Conservation (phyloP, 192 early-diverging fungal species). For the Coemansia sp. region DNA sequence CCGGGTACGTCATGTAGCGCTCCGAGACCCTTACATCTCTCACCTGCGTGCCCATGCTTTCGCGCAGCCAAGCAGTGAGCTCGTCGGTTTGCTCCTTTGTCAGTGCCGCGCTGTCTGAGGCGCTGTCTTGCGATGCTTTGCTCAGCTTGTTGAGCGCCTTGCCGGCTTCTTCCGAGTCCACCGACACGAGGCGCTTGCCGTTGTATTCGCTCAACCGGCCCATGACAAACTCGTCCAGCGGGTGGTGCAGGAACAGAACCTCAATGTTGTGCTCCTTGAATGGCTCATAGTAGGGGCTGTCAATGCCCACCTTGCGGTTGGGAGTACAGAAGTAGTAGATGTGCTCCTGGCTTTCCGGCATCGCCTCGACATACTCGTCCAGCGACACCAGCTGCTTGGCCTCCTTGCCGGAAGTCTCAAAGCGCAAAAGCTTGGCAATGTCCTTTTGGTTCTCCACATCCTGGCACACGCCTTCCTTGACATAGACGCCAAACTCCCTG, state of each 20-base stretch:
- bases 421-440: constrained; percentile 81
- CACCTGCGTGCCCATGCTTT: constrained; percentile 60
- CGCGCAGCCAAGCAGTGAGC: constrained; percentile 63
- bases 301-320: constrained; percentile 63
- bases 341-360: constrained; percentile 87
- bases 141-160: constrained; percentile 67
- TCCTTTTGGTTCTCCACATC: constrained; percentile 67
- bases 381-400: constrained; percentile 56
- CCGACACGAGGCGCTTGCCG: constrained; percentile 67
- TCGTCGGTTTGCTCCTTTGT: constrained; percentile 57
- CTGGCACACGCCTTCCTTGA: constrained; percentile 92
- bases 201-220: constrained; percentile 70
- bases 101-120: constrained; percentile 47
- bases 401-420: constrained; percentile 62
- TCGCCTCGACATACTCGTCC: constrained; percentile 77
- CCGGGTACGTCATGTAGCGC: constrained; percentile 69
- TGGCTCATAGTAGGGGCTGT: constrained; percentile 90
- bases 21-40: constrained; percentile 71
- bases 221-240: constrained; percentile 76
- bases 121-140: constrained; percentile 54
- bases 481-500: constrained; percentile 65
- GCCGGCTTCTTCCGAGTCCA: constrained; percentile 62
- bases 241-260: constrained; percentile 77
- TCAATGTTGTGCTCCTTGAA: constrained; percentile 85
- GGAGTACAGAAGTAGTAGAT: constrained; percentile 86